Conservation (phyloP, 176 grass and related monocot species). For the Phoenix dactylifera region DNA sequence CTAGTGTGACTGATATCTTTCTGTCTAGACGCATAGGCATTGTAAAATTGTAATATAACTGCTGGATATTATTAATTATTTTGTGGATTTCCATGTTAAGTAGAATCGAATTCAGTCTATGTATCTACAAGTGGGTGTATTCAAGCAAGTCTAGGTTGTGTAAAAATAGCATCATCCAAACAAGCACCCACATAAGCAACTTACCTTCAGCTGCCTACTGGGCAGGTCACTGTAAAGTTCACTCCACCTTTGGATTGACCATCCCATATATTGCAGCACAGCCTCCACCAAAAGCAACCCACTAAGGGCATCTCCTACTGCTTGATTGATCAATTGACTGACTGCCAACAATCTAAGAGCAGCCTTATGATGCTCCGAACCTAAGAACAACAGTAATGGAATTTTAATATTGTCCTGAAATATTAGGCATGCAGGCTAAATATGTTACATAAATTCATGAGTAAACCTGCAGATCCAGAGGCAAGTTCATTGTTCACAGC, state of each 20-base stretch:
- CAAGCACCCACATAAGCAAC: neutral
- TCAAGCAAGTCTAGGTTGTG: neutral
- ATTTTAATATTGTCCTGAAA: neutral
- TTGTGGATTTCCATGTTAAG: too few relatives aligned
- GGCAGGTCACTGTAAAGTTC: slow-evolving; percentile 83
- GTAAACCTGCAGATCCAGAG: slow-evolving; percentile 35
- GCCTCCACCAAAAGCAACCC: slow-evolving; percentile 83
- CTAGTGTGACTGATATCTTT: too few relatives aligned
- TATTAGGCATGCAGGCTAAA: neutral
- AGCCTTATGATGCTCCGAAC: slow-evolving; percentile 47
- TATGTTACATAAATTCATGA: neutral
- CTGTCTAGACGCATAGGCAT: too few relatives aligned
- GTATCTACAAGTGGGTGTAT: too few relatives aligned
- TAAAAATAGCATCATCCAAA: neutral
- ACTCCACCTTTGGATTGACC: slow-evolving; percentile 81
- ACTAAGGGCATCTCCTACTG: slow-evolving; percentile 84
- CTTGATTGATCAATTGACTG: slow-evolving; percentile 84
- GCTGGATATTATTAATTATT: too few relatives aligned
- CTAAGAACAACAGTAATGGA: slow-evolving; percentile 8
- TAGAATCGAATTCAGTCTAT: too few relatives aligned
- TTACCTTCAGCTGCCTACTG: slow-evolving; percentile 76
- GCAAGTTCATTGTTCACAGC: slow-evolving; percentile 24
- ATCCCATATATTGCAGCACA: slow-evolving; percentile 70
- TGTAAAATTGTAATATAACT: too few relatives aligned
- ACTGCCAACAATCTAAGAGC: slow-evolving; percentile 55